phyloP scores from a whole-genome alignment of 306 rosid species.

The Castanea mollissima region DNA sequence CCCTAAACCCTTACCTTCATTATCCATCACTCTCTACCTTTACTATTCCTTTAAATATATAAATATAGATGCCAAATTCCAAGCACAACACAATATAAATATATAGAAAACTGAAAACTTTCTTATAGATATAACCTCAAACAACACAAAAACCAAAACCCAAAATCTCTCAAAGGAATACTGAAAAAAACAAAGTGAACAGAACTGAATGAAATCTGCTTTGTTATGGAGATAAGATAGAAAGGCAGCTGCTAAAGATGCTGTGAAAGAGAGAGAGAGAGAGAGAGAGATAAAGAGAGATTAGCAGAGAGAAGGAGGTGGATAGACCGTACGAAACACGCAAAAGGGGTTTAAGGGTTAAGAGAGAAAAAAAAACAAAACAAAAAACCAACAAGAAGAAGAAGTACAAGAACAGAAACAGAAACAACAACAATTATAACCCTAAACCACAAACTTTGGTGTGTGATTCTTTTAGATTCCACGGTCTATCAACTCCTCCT shows the following conservation, averaged over 20 bases:
- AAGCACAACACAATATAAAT: too few species aligned
- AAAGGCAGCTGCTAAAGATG: background rate
- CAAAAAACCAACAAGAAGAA: background rate
- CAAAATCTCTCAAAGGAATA: background rate
- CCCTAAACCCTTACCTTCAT: constrained; percentile 42
- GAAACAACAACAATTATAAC: background rate
- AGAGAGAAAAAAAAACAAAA: background rate
- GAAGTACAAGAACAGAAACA: background rate
- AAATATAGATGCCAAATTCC: too few species aligned
- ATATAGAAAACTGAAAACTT: too few species aligned
- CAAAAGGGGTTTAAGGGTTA: constrained; percentile 11
- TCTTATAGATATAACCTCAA: too few species aligned
- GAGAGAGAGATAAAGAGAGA: constrained; percentile 8
- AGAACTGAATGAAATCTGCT: background rate
- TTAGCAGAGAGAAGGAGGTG: constrained; percentile 31
- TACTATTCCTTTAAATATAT: background rate
- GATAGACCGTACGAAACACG: constrained; percentile 50
- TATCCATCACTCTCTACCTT: constrained; percentile 40
- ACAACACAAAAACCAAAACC: background rate
- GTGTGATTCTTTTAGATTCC: constrained; percentile 49
- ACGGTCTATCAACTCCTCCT: constrained; percentile 53
- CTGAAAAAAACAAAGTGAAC: background rate
- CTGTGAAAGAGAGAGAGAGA: background rate
- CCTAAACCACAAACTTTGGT: constrained; percentile 34
- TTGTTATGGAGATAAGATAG: background rate